Percentiles rank a stretch among this genome's conserved stretches.
Evolutionary conservation across 2,329 filamentous ascomycete genomes (phyloP).

Genomic region (Arthrocladium fulminans): DNA sequence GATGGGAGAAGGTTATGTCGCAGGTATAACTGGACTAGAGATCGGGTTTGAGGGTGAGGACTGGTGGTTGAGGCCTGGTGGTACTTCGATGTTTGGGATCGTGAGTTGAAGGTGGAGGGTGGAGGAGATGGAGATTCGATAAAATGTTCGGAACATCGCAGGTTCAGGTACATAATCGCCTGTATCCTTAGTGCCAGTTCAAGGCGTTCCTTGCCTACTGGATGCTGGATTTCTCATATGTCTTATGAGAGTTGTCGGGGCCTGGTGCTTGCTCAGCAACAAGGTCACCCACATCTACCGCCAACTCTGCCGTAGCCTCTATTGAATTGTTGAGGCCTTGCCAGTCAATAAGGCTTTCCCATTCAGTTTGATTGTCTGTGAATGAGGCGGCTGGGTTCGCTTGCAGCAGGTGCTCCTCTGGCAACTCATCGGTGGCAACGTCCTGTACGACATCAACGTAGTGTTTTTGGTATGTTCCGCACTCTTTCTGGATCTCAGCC

Average conservation of each 20-base stretch:
- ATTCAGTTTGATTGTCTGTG: background rate
- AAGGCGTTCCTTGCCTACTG: background rate
- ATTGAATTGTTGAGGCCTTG: constrained; percentile 7
- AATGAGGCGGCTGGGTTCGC: background rate
- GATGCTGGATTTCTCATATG: background rate
- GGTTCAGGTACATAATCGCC: too few species aligned
- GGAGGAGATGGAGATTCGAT: too few species aligned
- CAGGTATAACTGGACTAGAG: too few species aligned
- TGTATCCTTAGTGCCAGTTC: too few species aligned
- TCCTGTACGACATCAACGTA: background rate
- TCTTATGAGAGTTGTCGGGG: constrained; percentile 5
- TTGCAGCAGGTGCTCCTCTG: constrained; percentile 3
- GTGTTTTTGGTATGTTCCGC: background rate
- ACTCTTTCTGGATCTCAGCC: background rate
- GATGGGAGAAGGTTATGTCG: too few species aligned
- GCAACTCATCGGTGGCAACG: background rate
- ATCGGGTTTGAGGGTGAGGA: too few species aligned
- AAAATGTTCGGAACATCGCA: too few species aligned
- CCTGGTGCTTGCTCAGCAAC: constrained; percentile 1
- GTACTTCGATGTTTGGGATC: too few species aligned
- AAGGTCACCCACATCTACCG: background rate
- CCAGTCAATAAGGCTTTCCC: constrained; percentile 12
- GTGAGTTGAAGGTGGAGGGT: too few species aligned
- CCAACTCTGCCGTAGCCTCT: background rate
- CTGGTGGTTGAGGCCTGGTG: too few species aligned